Base-by-base conservation (phyloP, 2,329 filamentous ascomycete species). In the Coniochaeta sp. region DNA sequence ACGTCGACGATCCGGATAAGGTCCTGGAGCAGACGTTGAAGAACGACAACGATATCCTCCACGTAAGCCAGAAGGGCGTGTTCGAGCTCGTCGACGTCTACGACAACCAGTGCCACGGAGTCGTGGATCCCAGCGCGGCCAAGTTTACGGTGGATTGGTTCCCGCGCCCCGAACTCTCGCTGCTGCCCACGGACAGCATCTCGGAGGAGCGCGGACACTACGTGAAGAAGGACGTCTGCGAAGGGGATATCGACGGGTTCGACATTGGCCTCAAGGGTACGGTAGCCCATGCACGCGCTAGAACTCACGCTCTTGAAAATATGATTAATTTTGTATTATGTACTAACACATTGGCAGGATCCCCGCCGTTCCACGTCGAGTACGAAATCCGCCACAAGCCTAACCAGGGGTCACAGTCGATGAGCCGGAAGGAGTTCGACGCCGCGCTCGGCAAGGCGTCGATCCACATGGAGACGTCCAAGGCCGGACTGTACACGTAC, bases 221-320 rank as follows among this genome's bases (percentile, higher is more conserved):
- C 70, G 71, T 87, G 66, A 96, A 96, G 73, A 83, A 87, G 47
- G 88, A 93, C 62, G 88, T 99, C 32, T 99, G 95, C 70, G 93
- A 99, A 76, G 93, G 93, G 32, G 93, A 98, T 63, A 89, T 96
- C 68, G 93, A 97, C 72, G 86, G 87, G 3, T 87, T 97, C 59
- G 92, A 97, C 68, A 78, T 99, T 58, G 82, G 83, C 50, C 82
- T 99, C 63, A 84, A 84, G 71, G 93, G 91, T 84, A 83, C 75
- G 14, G 19, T 44, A 34, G 1, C 26, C 4, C 47, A 28, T n/a
- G n/a, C n/a, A n/a, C n/a, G n/a, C n/a, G n/a, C n/a, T n/a, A n/a
- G n/a, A n/a, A n/a, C n/a, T n/a, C n/a, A n/a, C n/a, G n/a, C n/a
- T n/a, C n/a, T n/a, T n/a, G n/a, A n/a, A n/a, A n/a, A n/a, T n/a